A percentile compares a stretch with the other conserved stretches of the same genome.
These are phyloP conservation scores for Chlorella sorokiniana DNA, from an alignment of 139 green algal species.

Conservation along the genomic window DNA sequence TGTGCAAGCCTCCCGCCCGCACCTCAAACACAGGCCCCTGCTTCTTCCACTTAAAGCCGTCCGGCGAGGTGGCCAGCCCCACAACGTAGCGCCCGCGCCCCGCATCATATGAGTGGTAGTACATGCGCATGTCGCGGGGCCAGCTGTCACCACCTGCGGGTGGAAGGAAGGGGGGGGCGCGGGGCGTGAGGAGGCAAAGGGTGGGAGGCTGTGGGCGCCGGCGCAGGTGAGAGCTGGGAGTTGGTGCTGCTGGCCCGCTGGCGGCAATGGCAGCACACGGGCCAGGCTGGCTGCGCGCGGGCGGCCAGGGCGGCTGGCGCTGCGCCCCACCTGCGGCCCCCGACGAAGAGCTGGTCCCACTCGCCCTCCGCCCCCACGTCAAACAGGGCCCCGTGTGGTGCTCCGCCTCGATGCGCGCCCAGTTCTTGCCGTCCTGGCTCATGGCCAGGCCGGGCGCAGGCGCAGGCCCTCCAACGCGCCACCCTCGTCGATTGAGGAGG, in stretches of 20 bases:
- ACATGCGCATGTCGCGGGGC: constrained; percentile 88
- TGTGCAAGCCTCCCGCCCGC: background rate
- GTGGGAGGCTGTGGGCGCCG: background rate
- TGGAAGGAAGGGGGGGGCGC: background rate
- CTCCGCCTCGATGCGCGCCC: constrained; percentile 94
- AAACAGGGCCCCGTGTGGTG: constrained; percentile 91
- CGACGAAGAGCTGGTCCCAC: constrained; percentile 86
- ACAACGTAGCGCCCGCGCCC: constrained; percentile 52
- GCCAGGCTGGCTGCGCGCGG: background rate
- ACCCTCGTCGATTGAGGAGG: no score
- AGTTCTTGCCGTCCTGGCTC: constrained; percentile 93
- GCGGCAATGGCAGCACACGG: background rate
- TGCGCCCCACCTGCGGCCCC: constrained; percentile 75
- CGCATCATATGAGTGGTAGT: constrained; percentile 82
- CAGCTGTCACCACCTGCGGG: constrained; percentile 70
- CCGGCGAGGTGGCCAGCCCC: constrained; percentile 70
- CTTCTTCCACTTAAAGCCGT: constrained; percentile 80
- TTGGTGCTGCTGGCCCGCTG: background rate
- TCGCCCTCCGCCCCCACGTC: constrained; percentile 81
- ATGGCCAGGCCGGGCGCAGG: constrained; percentile 85
- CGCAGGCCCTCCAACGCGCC: constrained; percentile 67
- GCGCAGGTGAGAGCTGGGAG: background rate
- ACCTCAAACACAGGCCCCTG: constrained; percentile 60
- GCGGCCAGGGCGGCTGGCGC: no score
- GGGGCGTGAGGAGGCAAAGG: background rate